Evolutionary conservation across 2,329 filamentous ascomycete genomes (phyloP), one percentile per base, ranked within the genome.

Genomic region (Tolypocladium sp.): DNA sequence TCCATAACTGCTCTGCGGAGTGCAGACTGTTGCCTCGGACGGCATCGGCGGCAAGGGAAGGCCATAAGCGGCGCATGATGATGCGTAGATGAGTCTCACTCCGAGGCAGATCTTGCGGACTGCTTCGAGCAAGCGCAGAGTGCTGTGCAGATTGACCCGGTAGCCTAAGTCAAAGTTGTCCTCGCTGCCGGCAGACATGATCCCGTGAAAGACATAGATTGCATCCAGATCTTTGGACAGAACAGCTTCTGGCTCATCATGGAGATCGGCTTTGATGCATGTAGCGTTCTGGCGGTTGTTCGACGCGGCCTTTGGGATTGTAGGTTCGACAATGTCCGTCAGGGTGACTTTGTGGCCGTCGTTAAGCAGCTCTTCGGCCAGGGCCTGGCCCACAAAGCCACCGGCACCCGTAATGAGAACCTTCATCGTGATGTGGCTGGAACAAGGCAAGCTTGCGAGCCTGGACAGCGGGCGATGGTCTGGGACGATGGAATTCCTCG

Each of bases 381-480:
- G 77, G 52, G 82, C 77, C 68, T 87, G 84, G 66, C 85, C 84
- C 59, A 88, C 81, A 68, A 88, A 87, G 60, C 85, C 85, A 52
- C 81, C 81, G 9, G 79, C 84, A 6, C 85, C 85, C 12, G 85
- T 88, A 65, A 88, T 85, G 67, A 87, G 79, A 46, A 88, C 77
- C n/a, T 63, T 65, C 60, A 63, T 66, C 22, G 17, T 58, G 13
- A 49, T 49, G 6, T 30, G 38, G 30, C 4, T 12, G 15, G 25
- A 20, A 20, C 15, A 10, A 30, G 25, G 22, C 12, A 9, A 12
- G 0, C 6, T 27, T 25, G 42, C 22, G 4, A 27, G 22, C 25
- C 13, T 46, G 3, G 2, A 17, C 38, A 17, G 13, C 38, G 38
- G 5, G 22, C 12, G 9, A 27, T 46, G 4, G 12, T 9, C 5